phyloP scores from a whole-genome alignment of 345 rosid species.

The Lumnitzera racemosa region DNA sequence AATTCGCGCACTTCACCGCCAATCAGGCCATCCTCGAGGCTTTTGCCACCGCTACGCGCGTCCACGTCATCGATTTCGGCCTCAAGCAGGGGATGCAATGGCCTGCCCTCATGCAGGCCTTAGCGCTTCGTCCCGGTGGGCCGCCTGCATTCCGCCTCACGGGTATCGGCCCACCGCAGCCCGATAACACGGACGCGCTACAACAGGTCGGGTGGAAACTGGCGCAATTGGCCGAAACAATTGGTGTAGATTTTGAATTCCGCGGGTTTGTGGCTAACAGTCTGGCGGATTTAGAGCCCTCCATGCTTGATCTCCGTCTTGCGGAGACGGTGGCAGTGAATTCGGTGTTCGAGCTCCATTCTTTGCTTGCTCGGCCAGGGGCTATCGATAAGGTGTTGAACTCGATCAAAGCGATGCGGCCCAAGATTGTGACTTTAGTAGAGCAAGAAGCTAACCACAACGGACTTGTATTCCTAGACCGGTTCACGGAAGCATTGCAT shows the following conservation, averaged over 20 bases:
- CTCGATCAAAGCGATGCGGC: slow-evolving; percentile 48
- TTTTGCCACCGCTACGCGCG: slow-evolving; percentile 41
- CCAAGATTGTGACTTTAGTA: slow-evolving; percentile 68
- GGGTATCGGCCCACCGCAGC: slow-evolving; percentile 72
- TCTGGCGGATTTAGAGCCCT: slow-evolving; percentile 64
- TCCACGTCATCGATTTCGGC: slow-evolving; percentile 74
- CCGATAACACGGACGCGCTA: slow-evolving; percentile 46
- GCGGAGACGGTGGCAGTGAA: slow-evolving; percentile 68
- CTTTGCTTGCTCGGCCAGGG: slow-evolving; percentile 50
- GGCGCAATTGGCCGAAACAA: slow-evolving; percentile 52
- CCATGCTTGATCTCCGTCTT: slow-evolving; percentile 50
- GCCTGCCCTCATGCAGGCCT: slow-evolving; percentile 96
- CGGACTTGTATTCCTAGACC: slow-evolving; percentile 54
- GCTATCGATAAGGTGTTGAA: slow-evolving; percentile 50
- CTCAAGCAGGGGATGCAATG: slow-evolving; percentile 86
- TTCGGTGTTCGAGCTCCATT: slow-evolving; percentile 71
- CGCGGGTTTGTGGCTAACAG: slow-evolving; percentile 53
- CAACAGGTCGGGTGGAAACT: slow-evolving; percentile 78
- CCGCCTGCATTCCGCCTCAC: slow-evolving; percentile 80
- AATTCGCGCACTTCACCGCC: slow-evolving; percentile 93
- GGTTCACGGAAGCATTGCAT: slow-evolving; percentile 77
- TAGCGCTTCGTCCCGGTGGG: slow-evolving; percentile 71
- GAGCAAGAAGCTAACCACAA: slow-evolving; percentile 95
- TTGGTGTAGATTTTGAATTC: slow-evolving; percentile 60
- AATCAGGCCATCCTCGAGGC: slow-evolving; percentile 90